Percentiles rank a stretch among this genome's conserved stretches.
These are phyloP conservation scores for Mortierella sp. DNA, from an alignment of 371 early-diverging fungal species.

Conservation along the genomic window DNA sequence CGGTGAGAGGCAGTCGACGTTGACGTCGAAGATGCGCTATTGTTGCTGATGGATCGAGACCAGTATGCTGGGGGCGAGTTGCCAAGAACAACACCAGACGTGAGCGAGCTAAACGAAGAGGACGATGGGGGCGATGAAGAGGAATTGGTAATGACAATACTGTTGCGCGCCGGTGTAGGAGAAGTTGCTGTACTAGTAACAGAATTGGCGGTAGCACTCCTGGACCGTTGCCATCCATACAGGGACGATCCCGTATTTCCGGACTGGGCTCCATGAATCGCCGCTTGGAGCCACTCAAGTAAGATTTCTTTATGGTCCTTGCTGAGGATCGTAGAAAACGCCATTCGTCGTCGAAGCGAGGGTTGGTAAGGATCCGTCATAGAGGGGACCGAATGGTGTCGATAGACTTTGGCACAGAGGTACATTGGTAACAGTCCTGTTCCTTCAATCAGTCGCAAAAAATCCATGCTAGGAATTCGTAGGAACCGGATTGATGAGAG, in stretches of 20 bases:
- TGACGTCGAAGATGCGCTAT: background rate
- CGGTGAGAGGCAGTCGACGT: slow-evolving; percentile 1
- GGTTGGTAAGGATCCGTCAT: slow-evolving; percentile 50
- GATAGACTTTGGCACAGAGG: slow-evolving; percentile 51
- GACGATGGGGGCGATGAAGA: background rate
- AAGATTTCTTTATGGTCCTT: slow-evolving; percentile 43
- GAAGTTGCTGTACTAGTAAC: background rate
- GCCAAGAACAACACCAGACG: background rate
- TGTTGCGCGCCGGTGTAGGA: background rate
- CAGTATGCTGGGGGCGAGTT: background rate
- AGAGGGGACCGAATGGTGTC: slow-evolving; percentile 54
- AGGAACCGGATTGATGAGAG: slow-evolving; percentile 46
- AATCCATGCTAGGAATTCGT: slow-evolving; percentile 47
- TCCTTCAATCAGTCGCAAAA: slow-evolving; percentile 51
- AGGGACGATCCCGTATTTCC: background rate
- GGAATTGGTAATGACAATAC: background rate
- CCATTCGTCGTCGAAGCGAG: slow-evolving; percentile 48
- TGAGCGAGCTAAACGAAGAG: background rate
- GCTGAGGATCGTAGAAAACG: slow-evolving; percentile 48
- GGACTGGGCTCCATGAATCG: background rate
- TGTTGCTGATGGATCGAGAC: background rate
- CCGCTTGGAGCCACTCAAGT: slow-evolving; percentile 39
- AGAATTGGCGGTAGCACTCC: background rate
- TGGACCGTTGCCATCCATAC: background rate
- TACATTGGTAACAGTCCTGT: slow-evolving; percentile 49